Evolutionary conservation across 1,284 basidiomycete species (phyloP), one percentile per base, ranked within the genome.

Genomic region (Moesziomyces antarcticus): DNA sequence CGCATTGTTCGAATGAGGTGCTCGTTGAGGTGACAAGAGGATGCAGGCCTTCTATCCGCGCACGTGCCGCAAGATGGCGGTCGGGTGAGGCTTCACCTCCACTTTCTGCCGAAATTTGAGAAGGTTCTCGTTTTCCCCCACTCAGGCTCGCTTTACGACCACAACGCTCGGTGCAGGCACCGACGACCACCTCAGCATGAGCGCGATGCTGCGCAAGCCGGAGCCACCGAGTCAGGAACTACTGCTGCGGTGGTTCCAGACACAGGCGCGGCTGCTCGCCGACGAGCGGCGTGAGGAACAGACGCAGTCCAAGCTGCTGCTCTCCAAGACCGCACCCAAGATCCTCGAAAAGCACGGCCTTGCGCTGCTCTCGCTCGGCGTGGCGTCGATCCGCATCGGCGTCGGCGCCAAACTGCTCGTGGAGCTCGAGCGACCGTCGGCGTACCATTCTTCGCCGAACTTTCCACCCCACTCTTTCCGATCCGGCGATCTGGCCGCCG

Each of bases 351-450:
- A 92, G 74, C 91, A 92, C 75, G 94, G 94, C 1, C 86, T 97
- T 6, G 91, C 92, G 1, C 85, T 97, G 0, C 88, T 89, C 33
- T 90, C 90, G 30, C 86, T 97, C 10, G 90, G 91, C 0, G 87
- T 94, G 1, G 87, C 88, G 1, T 88, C 87, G 21, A 87, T 94
- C 24, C 89, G 88, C 49, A 88, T 96, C 27, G 94, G 94, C 1
- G 87, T 97, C 2, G 94, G 94, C 27, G 94, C 93, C 24, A 96
- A 95, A 87, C 93, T 90, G 92, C 85, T 97, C 55, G 88, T 97
- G 45, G 93, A 96, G 85, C 86, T 97, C 16, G 91, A 94, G 81
- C 87, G 93, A 64, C 92, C 94, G 0, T 85, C 89, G 6, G 93
- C 92, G 16, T 92, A 93, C 79, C 91, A 94, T 79, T 86, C 88